Conservation (phyloP, 352 stramenopile genomes). For the Pythium angustatum region DNA sequence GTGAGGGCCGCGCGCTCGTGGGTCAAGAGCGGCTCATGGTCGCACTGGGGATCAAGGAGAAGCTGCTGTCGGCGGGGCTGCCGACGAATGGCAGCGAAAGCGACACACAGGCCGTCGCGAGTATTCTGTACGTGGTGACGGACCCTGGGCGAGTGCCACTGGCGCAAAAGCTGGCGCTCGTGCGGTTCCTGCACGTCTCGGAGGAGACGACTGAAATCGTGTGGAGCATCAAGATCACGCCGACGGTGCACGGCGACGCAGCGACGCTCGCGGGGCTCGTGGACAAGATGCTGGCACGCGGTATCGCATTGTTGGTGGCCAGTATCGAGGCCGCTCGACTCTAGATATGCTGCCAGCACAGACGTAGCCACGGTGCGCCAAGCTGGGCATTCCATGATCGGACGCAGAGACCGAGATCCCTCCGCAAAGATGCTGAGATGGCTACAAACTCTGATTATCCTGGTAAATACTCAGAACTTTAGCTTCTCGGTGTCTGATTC, state of each 20-base stretch:
- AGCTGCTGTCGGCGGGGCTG: constrained; percentile 15
- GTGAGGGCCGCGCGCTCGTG: constrained; percentile 13
- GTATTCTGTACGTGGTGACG: constrained; percentile 14
- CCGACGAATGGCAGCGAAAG: not conserved
- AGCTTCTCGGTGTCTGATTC: no score
- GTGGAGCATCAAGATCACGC: constrained; percentile 22
- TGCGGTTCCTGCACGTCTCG: constrained; percentile 12
- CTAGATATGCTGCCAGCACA: no score
- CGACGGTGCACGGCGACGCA: not conserved
- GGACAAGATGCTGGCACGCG: not conserved
- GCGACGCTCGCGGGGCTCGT: not conserved
- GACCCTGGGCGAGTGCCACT: constrained; percentile 1
- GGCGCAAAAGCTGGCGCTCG: constrained; percentile 11
- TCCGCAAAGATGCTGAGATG: no score
- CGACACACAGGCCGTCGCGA: constrained; percentile 2
- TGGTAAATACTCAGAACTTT: no score
- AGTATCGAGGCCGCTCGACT: not conserved
- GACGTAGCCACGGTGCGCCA: no score
- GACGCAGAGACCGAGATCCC: no score
- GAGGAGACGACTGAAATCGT: constrained; percentile 12
- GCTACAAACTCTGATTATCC: no score
- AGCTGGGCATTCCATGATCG: no score
- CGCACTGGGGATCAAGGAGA: constrained; percentile 14
- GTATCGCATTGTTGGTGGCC: not conserved
- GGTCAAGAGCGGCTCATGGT: constrained; percentile 9